Conservation (phyloP, 2,329 filamentous ascomycete species). For the Curvularia eragrostidis region DNA sequence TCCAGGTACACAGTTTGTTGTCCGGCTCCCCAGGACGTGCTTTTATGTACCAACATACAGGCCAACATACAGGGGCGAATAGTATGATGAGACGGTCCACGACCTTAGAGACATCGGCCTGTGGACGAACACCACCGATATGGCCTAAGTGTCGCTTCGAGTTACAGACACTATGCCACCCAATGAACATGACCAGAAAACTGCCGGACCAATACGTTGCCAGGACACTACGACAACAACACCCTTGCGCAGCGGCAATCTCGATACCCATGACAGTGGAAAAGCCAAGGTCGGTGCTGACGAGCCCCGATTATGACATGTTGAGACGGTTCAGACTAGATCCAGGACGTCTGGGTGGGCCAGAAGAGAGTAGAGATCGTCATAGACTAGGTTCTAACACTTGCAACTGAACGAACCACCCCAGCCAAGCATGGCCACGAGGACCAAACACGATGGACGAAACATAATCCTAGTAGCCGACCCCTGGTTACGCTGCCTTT, state of each 20-base stretch:
- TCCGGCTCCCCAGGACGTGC: conserved; percentile 34
- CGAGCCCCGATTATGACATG: conserved; percentile 35
- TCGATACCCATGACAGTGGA: conserved; percentile 18
- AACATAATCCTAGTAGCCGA: conserved; percentile 2
- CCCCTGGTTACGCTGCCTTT: background rate
- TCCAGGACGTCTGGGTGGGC: conserved; percentile 17
- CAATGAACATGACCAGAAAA: conserved; percentile 15
- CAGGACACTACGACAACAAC: conserved; percentile 10
- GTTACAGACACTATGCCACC: conserved; percentile 8
- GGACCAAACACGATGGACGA: conserved; percentile 5
- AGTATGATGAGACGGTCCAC: conserved; percentile 13
- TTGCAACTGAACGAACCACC: conserved; percentile 7
- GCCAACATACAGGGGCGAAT: conserved; percentile 10
- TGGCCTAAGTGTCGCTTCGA: conserved; percentile 9
- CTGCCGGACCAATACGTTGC: conserved; percentile 9
- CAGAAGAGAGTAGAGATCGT: conserved; percentile 22
- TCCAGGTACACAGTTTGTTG: conserved; percentile 14
- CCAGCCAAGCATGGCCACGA: conserved; percentile 5
- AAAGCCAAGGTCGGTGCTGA: conserved; percentile 21
- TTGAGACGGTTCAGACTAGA: conserved; percentile 18
- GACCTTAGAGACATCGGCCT: conserved; percentile 11
- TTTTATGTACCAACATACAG: conserved; percentile 18
- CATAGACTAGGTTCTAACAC: conserved; percentile 15
- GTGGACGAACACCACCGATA: conserved; percentile 13
- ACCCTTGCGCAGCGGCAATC: conserved; percentile 11